Base-by-base conservation (phyloP, 352 stramenopile genomes). In the Pythium brachiatum region DNA sequence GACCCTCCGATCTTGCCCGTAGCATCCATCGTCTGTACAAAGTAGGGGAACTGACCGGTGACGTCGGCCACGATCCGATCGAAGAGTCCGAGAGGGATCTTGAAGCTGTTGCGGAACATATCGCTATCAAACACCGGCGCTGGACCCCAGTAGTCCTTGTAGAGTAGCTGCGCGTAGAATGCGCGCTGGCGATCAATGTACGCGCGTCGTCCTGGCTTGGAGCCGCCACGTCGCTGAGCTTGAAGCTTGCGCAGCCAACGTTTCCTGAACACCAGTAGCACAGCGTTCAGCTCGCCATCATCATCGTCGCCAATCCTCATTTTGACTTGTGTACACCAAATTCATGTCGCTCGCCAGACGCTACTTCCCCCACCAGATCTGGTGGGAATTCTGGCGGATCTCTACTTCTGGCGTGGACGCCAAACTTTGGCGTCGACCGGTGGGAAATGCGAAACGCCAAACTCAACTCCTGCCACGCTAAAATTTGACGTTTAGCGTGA, bases 381-480 rank as follows among this genome's bases (percentile, higher is more conserved):
- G n/a, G n/a, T n/a, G n/a, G n/a, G n/a, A n/a, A n/a, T n/a, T n/a
- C n/a, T n/a, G n/a, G n/a, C n/a, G 41, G 41, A 48, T 48, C n/a
- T 16, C 15, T 48, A 20, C 7, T 20, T 48, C n/a, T 48, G 41
- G 41, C 41, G 41, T 43, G 41, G 6, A 7, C 15, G 15, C 20
- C 8, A 48, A n/a, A 48, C n/a, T 48, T 48, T 25, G 16, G 15
- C 6, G 8, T 7, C 16, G 7, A 48, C 16, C 7, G n/a, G 16
- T 48, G 41, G 41, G 41, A 48, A 48, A 48, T 16, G 6, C 6
- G n/a, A 48, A 48, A 48, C 41, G 41, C 41, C n/a, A 48, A 48
- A 48, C n/a, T n/a, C 8, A 48, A 25, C 16, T 48, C 15, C 6
- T 8, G 13, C 16, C 41, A 48, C 20, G 41, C 41, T 25, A 48